Base-by-base conservation (phyloP, 2,329 filamentous ascomycete species). In the Microdochium nivale region DNA sequence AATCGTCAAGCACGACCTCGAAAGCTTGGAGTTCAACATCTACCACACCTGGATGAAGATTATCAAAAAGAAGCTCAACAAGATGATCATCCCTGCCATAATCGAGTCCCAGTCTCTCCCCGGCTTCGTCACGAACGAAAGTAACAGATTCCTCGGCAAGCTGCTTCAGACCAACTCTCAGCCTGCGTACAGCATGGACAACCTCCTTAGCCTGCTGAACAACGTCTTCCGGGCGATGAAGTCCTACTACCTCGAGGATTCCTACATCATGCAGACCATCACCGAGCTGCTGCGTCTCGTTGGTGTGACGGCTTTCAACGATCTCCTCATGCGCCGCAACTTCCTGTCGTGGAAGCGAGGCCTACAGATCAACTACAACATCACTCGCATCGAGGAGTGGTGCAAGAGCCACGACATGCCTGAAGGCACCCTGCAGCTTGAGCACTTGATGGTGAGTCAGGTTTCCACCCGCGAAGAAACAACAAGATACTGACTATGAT, bases 31-130 rank as follows among this genome's bases (percentile, higher is more conserved):
- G 73, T 99, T 99, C 78, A 99, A 99, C 76, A 99, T 99, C 63
- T 99, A 99, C 72, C 94, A 99, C 73, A 99, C 94, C 25, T 99
- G 94, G 94, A 99, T 99, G 94, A 99, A 99, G 79, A 89, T 96
- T 52, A 76, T 99, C 65, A 99, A 99, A 81, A 96, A 96, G 83
- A 96, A 95, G 75, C 80, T 99, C 57, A 90, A 95, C 64, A 97
- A 97, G 81, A 99, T 99, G 94, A 95, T 99, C 64, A 95, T 99
- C 50, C 94, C 94, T 1, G 94, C 94, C 52, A 99, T 99, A 68
- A 99, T 99, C 64, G 94, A 99, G 70, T 97, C 92, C 48, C 94
- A 99, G 70, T 97, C 94, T 24, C 83, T 99, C 55, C 94, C 94
- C 49, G 94, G 94, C 60, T 99, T 99, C 69, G 94, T 99, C 59